phyloP scores from a whole-genome alignment of 805 yeast genomes.

The Ogataea ramenticola region DNA sequence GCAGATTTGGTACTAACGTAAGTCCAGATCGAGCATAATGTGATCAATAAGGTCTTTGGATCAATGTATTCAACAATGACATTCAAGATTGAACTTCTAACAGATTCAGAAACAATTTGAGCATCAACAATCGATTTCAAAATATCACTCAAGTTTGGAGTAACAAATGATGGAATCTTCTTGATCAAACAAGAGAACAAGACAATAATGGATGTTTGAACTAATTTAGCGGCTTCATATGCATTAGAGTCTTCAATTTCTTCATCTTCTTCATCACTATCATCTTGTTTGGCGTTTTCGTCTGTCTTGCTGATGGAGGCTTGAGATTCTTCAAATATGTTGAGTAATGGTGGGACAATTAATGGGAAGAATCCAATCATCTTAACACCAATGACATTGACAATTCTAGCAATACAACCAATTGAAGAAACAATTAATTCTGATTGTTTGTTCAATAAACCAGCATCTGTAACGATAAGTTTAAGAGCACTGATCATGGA shows the following conservation, averaged over 20 bases:
- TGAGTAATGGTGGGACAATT: conserved; percentile 68
- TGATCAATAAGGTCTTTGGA: conserved; percentile 49
- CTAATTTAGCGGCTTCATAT: conserved; percentile 26
- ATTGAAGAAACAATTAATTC: conserved; percentile 70
- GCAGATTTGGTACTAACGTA: conserved; percentile 29
- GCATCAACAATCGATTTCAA: conserved; percentile 52
- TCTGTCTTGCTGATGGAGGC: conserved; percentile 15
- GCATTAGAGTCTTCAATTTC: conserved; percentile 8
- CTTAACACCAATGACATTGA: conserved; percentile 76
- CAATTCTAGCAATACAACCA: conserved; percentile 60
- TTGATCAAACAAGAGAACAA: conserved; percentile 69
- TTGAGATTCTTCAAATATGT: conserved; percentile 42
- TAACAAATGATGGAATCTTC: conserved; percentile 80
- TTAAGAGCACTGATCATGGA: conserved; percentile 43
- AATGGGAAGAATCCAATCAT: conserved; percentile 79
- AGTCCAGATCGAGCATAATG: conserved; percentile 60
- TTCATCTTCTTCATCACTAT: conserved; percentile 18
- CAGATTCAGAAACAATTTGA: conserved; percentile 47
- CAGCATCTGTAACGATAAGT: conserved; percentile 39
- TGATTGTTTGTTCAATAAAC: conserved; percentile 40
- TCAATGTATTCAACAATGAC: conserved; percentile 63
- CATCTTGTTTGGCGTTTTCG: conserved; percentile 20
- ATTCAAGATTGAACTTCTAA: conserved; percentile 57
- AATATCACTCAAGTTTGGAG: conserved; percentile 58
- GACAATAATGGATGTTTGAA: conserved; percentile 67